Percentiles rank a stretch among this genome's conserved stretches.
These are phyloP conservation scores for Diaporthe amygdali DNA, from an alignment of 2,329 filamentous ascomycete species.

Conservation along the genomic window DNA sequence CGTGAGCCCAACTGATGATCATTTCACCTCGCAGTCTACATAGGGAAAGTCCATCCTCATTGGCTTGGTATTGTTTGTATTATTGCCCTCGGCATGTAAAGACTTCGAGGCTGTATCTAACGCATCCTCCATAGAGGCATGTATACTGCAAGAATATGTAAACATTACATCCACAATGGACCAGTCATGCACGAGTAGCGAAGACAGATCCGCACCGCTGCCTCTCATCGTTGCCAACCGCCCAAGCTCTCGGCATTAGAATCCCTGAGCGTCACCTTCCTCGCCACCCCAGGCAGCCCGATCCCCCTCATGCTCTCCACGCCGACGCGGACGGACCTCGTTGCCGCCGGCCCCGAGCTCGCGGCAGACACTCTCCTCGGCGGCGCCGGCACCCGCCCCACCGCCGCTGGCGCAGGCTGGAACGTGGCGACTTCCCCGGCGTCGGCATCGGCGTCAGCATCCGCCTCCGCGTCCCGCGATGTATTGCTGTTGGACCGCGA, in stretches of 20 bases:
- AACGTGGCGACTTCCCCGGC: not conserved
- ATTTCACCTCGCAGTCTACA: not conserved
- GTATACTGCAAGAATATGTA: not conserved
- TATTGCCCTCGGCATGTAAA: not conserved
- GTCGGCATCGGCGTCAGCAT: not conserved
- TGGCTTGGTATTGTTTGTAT: not conserved
- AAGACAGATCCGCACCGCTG: not conserved
- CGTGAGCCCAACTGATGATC: not conserved
- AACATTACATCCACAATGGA: constrained; percentile 6
- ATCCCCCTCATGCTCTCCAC: constrained; percentile 3
- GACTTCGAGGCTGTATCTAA: not conserved
- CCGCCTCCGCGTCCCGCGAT: not conserved
- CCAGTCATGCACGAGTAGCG: not conserved
- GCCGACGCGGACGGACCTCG: not conserved
- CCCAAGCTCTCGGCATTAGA: not conserved
- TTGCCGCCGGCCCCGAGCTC: not conserved
- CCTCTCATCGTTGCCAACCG: not conserved
- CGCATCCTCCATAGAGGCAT: not conserved
- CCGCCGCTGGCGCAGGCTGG: not conserved
- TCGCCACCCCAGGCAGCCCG: constrained; percentile 9
- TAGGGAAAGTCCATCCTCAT: not conserved
- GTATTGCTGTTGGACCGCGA: constrained; percentile 13
- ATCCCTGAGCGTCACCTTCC: not conserved
- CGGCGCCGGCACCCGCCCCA: not conserved
- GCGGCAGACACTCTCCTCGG: not conserved